Percentiles rank a stretch among this genome's conserved stretches.
phyloP scores from a whole-genome alignment of 352 stramenopile genomes.

The Blastocystis sp. region DNA sequence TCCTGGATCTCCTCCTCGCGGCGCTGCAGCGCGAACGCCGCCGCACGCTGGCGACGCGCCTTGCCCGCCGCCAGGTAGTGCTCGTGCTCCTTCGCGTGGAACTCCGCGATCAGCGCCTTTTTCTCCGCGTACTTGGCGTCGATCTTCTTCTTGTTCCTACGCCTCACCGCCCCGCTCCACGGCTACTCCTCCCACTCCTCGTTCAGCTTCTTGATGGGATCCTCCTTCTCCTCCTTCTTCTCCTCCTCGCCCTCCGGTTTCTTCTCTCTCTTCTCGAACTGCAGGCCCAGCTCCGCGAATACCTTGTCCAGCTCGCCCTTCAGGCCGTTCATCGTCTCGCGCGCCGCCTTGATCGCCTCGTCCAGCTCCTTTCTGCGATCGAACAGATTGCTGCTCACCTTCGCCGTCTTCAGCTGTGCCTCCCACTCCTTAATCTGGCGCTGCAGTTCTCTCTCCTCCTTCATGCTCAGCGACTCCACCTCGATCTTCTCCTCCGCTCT shows the following conservation, averaged over 20 bases:
- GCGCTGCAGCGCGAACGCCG: background rate
- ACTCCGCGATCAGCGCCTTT: background rate
- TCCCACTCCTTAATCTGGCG: conserved; percentile 20
- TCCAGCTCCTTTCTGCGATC: conserved; percentile 16
- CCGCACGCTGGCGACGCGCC: background rate
- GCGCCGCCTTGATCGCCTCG: conserved; percentile 32
- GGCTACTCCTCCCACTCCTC: conserved; percentile 35
- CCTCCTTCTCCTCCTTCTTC: conserved; percentile 43
- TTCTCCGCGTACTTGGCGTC: conserved; percentile 37
- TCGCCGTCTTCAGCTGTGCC: conserved; percentile 8
- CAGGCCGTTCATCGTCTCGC: background rate
- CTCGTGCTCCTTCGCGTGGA: conserved; percentile 17
- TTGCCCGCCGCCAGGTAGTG: background rate
- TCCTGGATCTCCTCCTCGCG: conserved; percentile 11
- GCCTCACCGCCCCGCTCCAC: too few relatives aligned
- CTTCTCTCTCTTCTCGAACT: background rate
- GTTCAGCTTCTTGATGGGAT: conserved; percentile 52
- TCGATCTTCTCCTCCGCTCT: conserved; percentile 47
- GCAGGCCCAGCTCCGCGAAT: conserved; percentile 29
- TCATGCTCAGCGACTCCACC: conserved; percentile 33
- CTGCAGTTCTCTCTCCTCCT: conserved; percentile 40
- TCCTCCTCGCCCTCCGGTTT: background rate
- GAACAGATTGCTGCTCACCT: background rate
- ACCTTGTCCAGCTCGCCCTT: conserved; percentile 25
- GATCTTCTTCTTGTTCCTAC: background rate